phyloP scores from a whole-genome alignment of 2,329 filamentous ascomycete genomes.

The Periconia sp. region DNA sequence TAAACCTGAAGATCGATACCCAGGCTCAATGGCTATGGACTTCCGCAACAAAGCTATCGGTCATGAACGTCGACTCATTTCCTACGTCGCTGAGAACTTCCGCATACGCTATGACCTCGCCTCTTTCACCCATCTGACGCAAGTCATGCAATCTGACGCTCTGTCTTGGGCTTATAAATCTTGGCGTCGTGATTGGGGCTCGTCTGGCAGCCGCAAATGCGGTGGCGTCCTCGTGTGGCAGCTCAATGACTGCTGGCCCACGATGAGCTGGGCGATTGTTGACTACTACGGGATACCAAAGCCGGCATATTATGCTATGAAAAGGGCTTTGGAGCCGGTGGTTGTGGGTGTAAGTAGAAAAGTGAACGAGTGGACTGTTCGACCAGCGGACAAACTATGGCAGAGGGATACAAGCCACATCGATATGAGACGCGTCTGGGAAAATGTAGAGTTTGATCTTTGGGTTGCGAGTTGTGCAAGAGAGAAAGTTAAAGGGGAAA shows the following conservation, averaged over 20 bases:
- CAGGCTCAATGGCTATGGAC: conserved; percentile 29
- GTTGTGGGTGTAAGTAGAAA: conserved; percentile 24
- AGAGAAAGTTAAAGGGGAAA: conserved; percentile 8
- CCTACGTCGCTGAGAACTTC: conserved; percentile 31
- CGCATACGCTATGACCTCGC: conserved; percentile 21
- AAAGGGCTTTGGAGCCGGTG: conserved; percentile 22
- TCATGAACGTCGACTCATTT: conserved; percentile 24
- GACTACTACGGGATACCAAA: conserved; percentile 30
- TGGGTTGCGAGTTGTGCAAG: conserved; percentile 22
- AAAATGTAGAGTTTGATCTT: conserved; percentile 23
- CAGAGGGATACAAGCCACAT: conserved; percentile 36
- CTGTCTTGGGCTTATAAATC: conserved; percentile 26
- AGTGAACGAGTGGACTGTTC: conserved; percentile 24
- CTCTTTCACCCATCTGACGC: conserved; percentile 26
- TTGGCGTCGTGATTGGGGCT: conserved; percentile 29
- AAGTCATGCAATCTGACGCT: conserved; percentile 32
- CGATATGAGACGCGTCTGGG: conserved; percentile 26
- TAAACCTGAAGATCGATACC: conserved; percentile 21
- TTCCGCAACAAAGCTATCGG: conserved; percentile 34
- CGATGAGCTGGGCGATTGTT: conserved; percentile 30
- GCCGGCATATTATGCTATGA: conserved; percentile 29
- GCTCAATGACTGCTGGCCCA: conserved; percentile 35
- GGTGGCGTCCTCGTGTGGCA: conserved; percentile 34
- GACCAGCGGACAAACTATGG: conserved; percentile 32
- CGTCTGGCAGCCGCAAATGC: conserved; percentile 16